Conservation (phyloP, 2,329 filamentous ascomycete genomes). For the Hymenoscyphus repandus region DNA sequence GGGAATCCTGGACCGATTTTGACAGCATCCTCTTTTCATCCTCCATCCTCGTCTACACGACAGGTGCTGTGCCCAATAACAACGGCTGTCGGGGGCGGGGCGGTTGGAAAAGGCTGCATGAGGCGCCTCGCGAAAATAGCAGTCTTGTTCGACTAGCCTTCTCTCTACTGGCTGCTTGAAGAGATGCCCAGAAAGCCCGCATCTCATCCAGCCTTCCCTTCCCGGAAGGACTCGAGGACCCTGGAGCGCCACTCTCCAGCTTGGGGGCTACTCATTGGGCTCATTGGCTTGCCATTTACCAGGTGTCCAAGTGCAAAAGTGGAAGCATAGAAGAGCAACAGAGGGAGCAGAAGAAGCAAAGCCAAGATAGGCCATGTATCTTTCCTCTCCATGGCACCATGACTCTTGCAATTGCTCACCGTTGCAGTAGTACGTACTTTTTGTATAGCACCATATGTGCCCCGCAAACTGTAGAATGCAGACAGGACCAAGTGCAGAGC, state of each 20-base stretch:
- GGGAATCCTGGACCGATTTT: slow-evolving; percentile 13
- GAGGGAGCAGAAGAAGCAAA: no score
- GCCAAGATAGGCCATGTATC: no score
- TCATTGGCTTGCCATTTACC: slow-evolving; percentile 6
- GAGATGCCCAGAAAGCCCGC: slow-evolving; percentile 8
- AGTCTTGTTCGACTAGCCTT: slow-evolving; percentile 6
- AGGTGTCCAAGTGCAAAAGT: neutral
- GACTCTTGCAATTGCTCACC: no score
- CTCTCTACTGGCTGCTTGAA: slow-evolving; percentile 19
- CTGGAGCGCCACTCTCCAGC: slow-evolving; percentile 12
- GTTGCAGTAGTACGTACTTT: no score
- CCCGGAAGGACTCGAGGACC: slow-evolving; percentile 7
- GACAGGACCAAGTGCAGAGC: no score
- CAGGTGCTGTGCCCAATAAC: slow-evolving; percentile 15
- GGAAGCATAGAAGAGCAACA: no score
- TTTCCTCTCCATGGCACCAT: no score
- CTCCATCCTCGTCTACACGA: slow-evolving; percentile 5
- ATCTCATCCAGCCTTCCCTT: slow-evolving; percentile 13
- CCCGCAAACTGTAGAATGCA: no score
- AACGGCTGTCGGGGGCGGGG: slow-evolving; percentile 20
- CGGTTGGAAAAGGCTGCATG: slow-evolving; percentile 27
- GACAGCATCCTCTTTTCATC: slow-evolving; percentile 6
- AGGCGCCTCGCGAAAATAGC: slow-evolving; percentile 33
- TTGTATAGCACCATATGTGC: no score
- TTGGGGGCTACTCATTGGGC: slow-evolving; percentile 14